phyloP scores from a whole-genome alignment of 805 yeast genomes.

The Wickerhamiella sergipiensis region DNA sequence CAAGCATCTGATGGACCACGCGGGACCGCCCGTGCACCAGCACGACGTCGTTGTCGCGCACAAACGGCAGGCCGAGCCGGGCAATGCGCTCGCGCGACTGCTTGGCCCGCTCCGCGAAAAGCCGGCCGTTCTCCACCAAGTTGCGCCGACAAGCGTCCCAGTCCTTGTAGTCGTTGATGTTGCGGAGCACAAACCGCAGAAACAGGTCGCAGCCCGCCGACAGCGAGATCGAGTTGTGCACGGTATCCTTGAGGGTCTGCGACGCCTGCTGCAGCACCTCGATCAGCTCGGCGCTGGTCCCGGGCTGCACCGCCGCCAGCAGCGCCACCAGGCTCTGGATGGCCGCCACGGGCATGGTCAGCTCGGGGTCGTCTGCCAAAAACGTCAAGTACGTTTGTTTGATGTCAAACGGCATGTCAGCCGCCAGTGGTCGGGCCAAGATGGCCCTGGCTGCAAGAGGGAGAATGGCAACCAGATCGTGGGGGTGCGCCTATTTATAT shows the following conservation, averaged over 20 bases:
- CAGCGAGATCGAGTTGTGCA: slow-evolving; percentile 81
- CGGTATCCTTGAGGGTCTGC: slow-evolving; percentile 55
- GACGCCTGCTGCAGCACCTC: slow-evolving; percentile 68
- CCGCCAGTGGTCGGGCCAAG: too few species aligned
- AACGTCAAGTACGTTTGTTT: slow-evolving; percentile 67
- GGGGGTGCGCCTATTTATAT: too few species aligned
- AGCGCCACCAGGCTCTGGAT: slow-evolving; percentile 85
- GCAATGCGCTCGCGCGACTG: slow-evolving; percentile 82
- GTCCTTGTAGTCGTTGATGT: slow-evolving; percentile 71
- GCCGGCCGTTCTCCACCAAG: slow-evolving; percentile 82
- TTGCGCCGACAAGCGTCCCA: slow-evolving; percentile 89
- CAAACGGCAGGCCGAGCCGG: slow-evolving; percentile 72
- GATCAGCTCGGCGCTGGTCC: slow-evolving; percentile 87
- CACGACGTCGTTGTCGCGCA: slow-evolving; percentile 80
- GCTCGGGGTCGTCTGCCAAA: slow-evolving; percentile 80
- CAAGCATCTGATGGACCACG: slow-evolving; percentile 66
- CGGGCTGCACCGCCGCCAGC: slow-evolving; percentile 68
- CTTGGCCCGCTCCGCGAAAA: slow-evolving; percentile 84
- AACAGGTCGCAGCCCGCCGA: slow-evolving; percentile 97
- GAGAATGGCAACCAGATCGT: slow-evolving; percentile 20
- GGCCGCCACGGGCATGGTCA: slow-evolving; percentile 99
- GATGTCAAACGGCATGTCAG: slow-evolving; percentile 48
- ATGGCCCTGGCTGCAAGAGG: too few species aligned
- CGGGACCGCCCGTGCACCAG: slow-evolving; percentile 87
- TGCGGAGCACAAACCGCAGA: slow-evolving; percentile 82